Percentiles rank a stretch among this genome's conserved stretches.
These are phyloP conservation scores for Wickerhamomyces ciferrii DNA, from an alignment of 805 yeast species.

Conservation along the genomic window DNA sequence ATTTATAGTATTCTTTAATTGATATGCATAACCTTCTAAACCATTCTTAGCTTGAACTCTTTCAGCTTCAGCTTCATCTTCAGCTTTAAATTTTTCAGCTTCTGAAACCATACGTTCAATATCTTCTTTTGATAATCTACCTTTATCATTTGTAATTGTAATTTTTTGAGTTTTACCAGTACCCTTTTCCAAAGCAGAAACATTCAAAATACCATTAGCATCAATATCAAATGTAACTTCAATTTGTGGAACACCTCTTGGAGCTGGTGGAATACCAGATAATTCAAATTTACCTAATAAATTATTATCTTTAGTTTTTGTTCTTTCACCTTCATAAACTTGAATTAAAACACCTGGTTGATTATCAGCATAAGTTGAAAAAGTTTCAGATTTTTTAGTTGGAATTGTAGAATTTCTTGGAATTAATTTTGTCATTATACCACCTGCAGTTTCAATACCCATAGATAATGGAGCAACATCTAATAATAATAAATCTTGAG, in stretches of 20 bases:
- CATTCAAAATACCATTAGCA: slow-evolving; percentile 97
- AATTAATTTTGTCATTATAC: slow-evolving; percentile 98
- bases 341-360: slow-evolving; percentile 99
- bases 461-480: slow-evolving; percentile 98
- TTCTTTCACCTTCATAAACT: slow-evolving; percentile 98
- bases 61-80: slow-evolving; percentile 90
- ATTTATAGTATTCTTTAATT: slow-evolving; percentile 75
- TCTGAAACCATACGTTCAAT: slow-evolving; percentile 97
- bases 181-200: slow-evolving; percentile 96
- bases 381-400: slow-evolving; percentile 95
- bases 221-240: slow-evolving; percentile 97
- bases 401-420: slow-evolving; percentile 99
- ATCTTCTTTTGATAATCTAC: slow-evolving; percentile 97
- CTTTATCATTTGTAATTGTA: slow-evolving; percentile 97
- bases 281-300: slow-evolving; percentile 95
- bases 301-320: slow-evolving; percentile 95
- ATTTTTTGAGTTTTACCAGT: slow-evolving; percentile 97
- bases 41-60: slow-evolving; percentile 95
- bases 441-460: slow-evolving; percentile 99
- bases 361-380: slow-evolving; percentile 98
- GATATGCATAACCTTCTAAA: slow-evolving; percentile 93
- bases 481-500: slow-evolving; percentile 92
- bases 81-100: slow-evolving; percentile 97
- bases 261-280: slow-evolving; percentile 96
- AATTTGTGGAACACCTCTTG: slow-evolving; percentile 98